Conservation (phyloP, 148 eudicot species). For the Dysphania ambrosioides region DNA sequence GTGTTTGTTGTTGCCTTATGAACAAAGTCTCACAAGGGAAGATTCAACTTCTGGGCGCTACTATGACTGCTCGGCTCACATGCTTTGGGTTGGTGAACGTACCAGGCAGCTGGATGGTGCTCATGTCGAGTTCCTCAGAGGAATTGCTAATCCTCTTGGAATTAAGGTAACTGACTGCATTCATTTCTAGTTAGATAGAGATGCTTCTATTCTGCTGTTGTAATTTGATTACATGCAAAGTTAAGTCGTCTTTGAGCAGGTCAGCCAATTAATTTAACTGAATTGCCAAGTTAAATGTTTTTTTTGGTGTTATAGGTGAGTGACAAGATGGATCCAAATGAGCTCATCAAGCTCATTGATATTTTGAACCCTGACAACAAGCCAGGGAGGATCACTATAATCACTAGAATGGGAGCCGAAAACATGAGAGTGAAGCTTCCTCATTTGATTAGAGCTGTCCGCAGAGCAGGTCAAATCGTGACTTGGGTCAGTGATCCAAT, state of each 20-base stretch:
- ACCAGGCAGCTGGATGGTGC: slow-evolving; percentile 95
- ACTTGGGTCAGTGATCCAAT: slow-evolving; percentile 97
- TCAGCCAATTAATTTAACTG: not conserved
- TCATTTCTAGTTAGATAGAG: not conserved
- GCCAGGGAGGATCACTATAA: slow-evolving; percentile 84
- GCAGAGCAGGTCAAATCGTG: slow-evolving; percentile 83
- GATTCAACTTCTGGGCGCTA: slow-evolving; percentile 85
- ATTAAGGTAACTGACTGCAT: slow-evolving; percentile 55
- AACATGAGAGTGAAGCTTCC: slow-evolving; percentile 99
- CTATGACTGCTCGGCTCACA: slow-evolving; percentile 94
- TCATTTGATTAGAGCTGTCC: slow-evolving; percentile 86
- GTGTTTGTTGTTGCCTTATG: slow-evolving; percentile 85
- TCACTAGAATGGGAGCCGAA: slow-evolving; percentile 95
- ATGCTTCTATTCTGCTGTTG: not conserved
- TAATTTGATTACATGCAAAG: not conserved
- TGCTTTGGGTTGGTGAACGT: slow-evolving; percentile 91
- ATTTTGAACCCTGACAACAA: slow-evolving; percentile 84
- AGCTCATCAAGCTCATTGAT: slow-evolving; percentile 77
- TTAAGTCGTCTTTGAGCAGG: not conserved
- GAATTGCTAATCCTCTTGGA: slow-evolving; percentile 92
- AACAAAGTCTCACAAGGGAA: slow-evolving; percentile 77
- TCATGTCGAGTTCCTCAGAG: slow-evolving; percentile 87
- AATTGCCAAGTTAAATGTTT: slow-evolving; percentile 5
- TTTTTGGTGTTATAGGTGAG: slow-evolving; percentile 54
- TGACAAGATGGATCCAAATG: slow-evolving; percentile 88